Evolutionary conservation across 257 asterid genomes (phyloP), one percentile per base, ranked within the genome.

Genomic region (Solanum chiquidenum): DNA sequence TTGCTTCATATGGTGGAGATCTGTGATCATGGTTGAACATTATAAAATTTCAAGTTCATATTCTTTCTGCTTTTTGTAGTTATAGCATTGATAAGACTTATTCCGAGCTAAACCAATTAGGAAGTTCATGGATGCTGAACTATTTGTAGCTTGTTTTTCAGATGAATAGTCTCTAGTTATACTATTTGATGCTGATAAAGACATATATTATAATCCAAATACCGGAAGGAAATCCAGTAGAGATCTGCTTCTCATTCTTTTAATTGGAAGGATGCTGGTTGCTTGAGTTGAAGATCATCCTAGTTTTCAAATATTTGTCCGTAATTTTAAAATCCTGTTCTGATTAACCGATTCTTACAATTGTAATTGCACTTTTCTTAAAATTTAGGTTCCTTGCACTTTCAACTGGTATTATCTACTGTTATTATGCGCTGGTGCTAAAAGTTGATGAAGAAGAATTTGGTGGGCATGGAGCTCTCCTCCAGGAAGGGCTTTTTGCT

Each of bases 401-500:
- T 86, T 95, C 99, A 18, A 91, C 98, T 55, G 98, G 93, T 83
- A 91, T 97, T 86, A 92, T 97, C 86, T 97, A 95, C 82, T 98
- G 95, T 79, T 97, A 97, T 88, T 97, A 97, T 83, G 94, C 95
- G 7, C 69, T 91, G 85, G 88, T 97, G 85, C 93, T 97, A 73
- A 95, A 95, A 90, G 75, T 97, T 29, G 99, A 97, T 27, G 99
- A 97, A 93, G 99, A 97, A 90, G 98, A 97, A 38, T 95, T 93
- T 76, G 99, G 99, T 46, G 99, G 99, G 83, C 99, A 97, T 35
- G 96, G 93, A 74, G 95, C 96, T 20, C 98, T 97, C 86, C 98
- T 97, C 79, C 98, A 97, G 86, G 98, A 95, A 93, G 99, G 99
- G 3, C 94, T 95, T 71, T 97, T 97, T 71, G 98, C 99, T 86